Conservation (phyloP, 176 grass and related monocot species). For the Olyra latifolia region DNA sequence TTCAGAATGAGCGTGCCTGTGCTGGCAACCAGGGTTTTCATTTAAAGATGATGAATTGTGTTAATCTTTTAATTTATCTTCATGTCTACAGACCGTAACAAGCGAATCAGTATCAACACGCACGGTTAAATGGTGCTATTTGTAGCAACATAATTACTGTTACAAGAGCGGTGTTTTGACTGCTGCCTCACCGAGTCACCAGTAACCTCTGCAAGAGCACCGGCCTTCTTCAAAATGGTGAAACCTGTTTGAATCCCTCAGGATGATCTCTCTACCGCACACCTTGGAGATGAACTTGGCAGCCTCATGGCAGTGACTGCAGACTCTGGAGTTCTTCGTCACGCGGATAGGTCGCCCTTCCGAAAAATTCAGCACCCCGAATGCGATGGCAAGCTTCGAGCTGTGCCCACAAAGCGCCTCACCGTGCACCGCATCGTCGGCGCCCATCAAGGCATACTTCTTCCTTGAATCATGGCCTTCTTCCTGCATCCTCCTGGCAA, state of each 20-base stretch:
- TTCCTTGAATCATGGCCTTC: conserved; percentile 56
- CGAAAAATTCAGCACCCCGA: conserved; percentile 61
- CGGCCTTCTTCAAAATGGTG: conserved; percentile 78
- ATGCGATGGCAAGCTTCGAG: conserved; percentile 78
- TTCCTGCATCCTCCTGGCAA: conserved; percentile 56
- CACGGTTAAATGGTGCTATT: neutral
- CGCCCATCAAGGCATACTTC: conserved; percentile 61
- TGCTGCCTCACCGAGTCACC: conserved; percentile 26
- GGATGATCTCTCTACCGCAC: conserved; percentile 54
- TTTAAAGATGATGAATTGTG: neutral
- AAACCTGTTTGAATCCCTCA: conserved; percentile 65
- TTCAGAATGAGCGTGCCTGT: neutral
- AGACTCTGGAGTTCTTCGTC: conserved; percentile 57
- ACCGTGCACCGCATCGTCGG: conserved; percentile 44
- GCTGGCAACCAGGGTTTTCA: neutral
- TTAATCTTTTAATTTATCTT: neutral
- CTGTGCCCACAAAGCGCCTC: conserved; percentile 78
- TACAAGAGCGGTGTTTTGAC: neutral
- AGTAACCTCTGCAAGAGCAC: conserved; percentile 86
- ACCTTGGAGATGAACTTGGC: conserved; percentile 66
- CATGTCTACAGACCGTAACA: neutral
- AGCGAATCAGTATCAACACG: neutral
- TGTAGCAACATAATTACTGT: conserved; percentile 5
- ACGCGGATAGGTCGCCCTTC: conserved; percentile 60
- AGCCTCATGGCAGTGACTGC: conserved; percentile 74